Base-by-base conservation (phyloP, 2,329 filamentous ascomycete genomes). In the Didymella exigua region DNA sequence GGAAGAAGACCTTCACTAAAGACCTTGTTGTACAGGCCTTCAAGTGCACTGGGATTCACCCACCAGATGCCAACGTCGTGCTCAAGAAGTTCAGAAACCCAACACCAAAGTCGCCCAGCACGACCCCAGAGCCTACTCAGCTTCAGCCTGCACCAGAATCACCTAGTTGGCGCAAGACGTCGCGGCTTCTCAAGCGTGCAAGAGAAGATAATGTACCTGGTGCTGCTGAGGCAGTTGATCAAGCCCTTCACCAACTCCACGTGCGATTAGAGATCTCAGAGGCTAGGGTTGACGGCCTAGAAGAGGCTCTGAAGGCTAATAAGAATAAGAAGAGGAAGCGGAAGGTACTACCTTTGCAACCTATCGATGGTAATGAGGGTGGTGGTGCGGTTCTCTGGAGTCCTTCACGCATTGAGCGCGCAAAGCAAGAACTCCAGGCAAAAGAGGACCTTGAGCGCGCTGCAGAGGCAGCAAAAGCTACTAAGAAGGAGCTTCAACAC, bases 401-500 rank as follows among this genome's bases (percentile, higher is more conserved):
- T 33, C 10, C 18, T 44, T 33, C n/a, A 31, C 18, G 24, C 14
- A 42, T 29, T 29, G 18, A 29, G 24, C 24, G 38, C 38, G 38
- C n/a, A 29, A 29, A 42, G 23, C 14, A 42, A 44, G 27, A 14
- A 33, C 18, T 44, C 26, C n/a, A 33, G 18, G 27, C 16, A 33
- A 14, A 44, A 44, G 38, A 42, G 24, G 14, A 29, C 26, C 38
- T 29, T 9, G 14, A 33, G 29, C 16, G 7, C 10, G 41, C 26
- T 21, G 29, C 10, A 44, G 18, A 44, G 29, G 41, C 41, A 31
- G 41, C 41, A 23, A 44, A 44, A 33, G 18, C 26, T 21, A 44
- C 27, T 44, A 44, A 44, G 41, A 44, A 44, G 16, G 27, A 44
- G 41, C 26, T 44, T 33, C n/a, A 44, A 33, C 19, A 44, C n/a